A percentile compares a stretch with the other conserved stretches of the same genome.
Conservation (phyloP, 306 rosid genomes). For the Dicorynia guianensis region DNA sequence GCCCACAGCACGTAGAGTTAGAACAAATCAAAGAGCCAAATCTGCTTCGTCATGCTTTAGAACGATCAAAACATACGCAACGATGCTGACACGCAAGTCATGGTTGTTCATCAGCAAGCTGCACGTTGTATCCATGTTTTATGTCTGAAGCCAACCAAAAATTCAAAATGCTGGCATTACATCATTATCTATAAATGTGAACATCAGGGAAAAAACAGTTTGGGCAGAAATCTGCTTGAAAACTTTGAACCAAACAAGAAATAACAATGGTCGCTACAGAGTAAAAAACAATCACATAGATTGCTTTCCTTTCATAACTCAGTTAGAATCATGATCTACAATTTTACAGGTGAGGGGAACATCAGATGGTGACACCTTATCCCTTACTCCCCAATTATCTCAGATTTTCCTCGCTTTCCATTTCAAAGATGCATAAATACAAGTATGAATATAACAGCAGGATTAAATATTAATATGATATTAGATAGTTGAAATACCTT, state of each 20-base stretch:
- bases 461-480: constrained; percentile 8
- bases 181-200: not conserved
- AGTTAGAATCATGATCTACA: not conserved
- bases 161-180: constrained; percentile 39
- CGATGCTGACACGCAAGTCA: constrained; percentile 40
- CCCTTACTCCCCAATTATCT: constrained; percentile 21
- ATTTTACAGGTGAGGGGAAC: not conserved
- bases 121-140: constrained; percentile 76
- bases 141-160: constrained; percentile 66
- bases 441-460: no score
- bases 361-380: constrained; percentile 4
- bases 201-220: not conserved
- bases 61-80: constrained; percentile 32
- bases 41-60: constrained; percentile 27
- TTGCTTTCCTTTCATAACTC: not conserved
- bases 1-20: constrained; percentile 32
- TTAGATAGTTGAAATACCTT: constrained; percentile 61
- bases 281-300: not conserved
- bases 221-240: not conserved
- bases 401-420: not conserved
- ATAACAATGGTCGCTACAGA: not conserved
- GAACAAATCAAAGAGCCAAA: constrained; percentile 35
- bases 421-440: no score
- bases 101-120: constrained; percentile 70
- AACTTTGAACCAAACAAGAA: not conserved